A percentile compares a stretch with the other conserved stretches of the same genome.
These are phyloP conservation scores for Marchantia polymorpha DNA, from an alignment of 225 moss, liverwort and hornwort genomes.

Conservation along the genomic window DNA sequence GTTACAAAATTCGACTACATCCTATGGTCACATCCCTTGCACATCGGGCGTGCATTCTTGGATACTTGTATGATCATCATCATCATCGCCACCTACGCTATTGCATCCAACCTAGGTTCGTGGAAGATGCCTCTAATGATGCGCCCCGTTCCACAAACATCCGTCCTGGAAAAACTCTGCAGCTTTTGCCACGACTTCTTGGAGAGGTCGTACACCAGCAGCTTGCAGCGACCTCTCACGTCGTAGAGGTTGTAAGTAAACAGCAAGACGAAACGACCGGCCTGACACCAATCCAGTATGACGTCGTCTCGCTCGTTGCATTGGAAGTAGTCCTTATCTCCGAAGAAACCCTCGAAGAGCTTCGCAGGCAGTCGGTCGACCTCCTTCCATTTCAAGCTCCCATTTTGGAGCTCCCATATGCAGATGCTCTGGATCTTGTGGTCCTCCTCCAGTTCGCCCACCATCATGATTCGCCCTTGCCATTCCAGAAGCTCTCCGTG, in stretches of 20 bases:
- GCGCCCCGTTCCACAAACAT: slow-evolving; percentile 48
- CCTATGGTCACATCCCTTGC: neutral
- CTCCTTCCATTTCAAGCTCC: slow-evolving; percentile 43
- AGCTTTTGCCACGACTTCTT: slow-evolving; percentile 43
- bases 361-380: slow-evolving; percentile 43
- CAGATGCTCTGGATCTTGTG: slow-evolving; percentile 49
- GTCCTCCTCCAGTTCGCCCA: slow-evolving; percentile 47
- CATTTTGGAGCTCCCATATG: slow-evolving; percentile 45
- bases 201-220: slow-evolving; percentile 42
- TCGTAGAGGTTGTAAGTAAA: slow-evolving; percentile 49
- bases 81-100: slow-evolving; percentile 16
- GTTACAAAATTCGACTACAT: neutral
- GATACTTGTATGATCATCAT: neutral
- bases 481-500: slow-evolving; percentile 48
- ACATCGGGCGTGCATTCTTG: neutral
- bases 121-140: slow-evolving; percentile 45
- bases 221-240: slow-evolving; percentile 47
- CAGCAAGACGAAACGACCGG: slow-evolving; percentile 42
- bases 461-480: slow-evolving; percentile 52
- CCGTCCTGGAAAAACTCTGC: slow-evolving; percentile 44
- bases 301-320: slow-evolving; percentile 48
- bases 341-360: slow-evolving; percentile 44
- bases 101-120: slow-evolving; percentile 48
- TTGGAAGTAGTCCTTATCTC: slow-evolving; percentile 49
- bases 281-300: slow-evolving; percentile 51